phyloP scores from a whole-genome alignment of 139 green algal genomes.

The Gonium pectorale region DNA sequence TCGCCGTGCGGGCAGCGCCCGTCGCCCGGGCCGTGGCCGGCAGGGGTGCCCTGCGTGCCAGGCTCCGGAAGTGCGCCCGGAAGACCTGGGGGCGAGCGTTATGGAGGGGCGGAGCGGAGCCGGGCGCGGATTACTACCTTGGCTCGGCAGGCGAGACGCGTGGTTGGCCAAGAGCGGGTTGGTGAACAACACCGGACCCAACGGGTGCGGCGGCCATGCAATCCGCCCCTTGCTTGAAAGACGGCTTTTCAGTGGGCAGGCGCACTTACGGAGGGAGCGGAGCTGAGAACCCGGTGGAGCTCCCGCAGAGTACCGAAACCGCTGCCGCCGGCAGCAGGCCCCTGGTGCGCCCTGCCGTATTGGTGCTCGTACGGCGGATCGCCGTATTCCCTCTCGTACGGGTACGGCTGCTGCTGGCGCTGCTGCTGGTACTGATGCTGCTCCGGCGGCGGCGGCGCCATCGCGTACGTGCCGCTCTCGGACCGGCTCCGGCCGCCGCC shows the following conservation, averaged over 20 bases:
- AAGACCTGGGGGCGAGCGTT: constrained; percentile 13
- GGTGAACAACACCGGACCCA: too few relatives aligned
- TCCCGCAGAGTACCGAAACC: background rate
- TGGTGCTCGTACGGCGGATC: background rate
- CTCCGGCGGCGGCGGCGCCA: too few relatives aligned
- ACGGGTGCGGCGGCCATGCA: too few relatives aligned
- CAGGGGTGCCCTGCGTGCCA: background rate
- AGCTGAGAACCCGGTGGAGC: constrained; percentile 22
- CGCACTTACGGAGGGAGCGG: too few relatives aligned
- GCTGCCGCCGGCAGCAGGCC: background rate
- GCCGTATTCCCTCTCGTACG: background rate
- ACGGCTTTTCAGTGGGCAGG: too few relatives aligned
- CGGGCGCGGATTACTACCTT: too few relatives aligned
- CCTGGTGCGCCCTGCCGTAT: background rate
- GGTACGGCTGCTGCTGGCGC: background rate
- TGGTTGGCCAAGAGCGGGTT: too few relatives aligned
- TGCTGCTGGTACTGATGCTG: background rate
- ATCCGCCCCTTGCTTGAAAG: too few relatives aligned
- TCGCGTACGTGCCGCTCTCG: too few relatives aligned
- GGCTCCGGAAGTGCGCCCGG: constrained; percentile 33
- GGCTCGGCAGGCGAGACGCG: too few relatives aligned
- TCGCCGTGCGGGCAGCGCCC: too few relatives aligned
- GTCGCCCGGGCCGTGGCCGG: too few relatives aligned
- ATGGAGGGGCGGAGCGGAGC: constrained; percentile 1
- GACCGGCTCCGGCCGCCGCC: background rate